Evolutionary conservation across 2,329 filamentous ascomycete genomes (phyloP), one percentile per base, ranked within the genome.

Genomic region (Colletotrichum camelliae): DNA sequence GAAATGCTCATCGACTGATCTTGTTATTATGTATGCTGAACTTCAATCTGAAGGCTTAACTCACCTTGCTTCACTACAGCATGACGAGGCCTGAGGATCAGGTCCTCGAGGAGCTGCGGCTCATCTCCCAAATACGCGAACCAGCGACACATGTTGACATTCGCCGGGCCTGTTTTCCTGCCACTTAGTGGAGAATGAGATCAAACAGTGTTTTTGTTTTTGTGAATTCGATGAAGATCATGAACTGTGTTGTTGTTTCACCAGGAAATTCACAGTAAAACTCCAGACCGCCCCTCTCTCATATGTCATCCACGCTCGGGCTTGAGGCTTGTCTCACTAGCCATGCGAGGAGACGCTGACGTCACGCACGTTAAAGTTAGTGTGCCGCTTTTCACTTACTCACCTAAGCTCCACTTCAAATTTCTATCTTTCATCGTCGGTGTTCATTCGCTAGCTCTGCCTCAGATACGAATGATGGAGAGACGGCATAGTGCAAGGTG

Each of bases 31-130:
- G 10, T 13, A 13, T 7, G 7, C 39, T 9, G 5, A 13, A 33
- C n/a, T 12, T 1, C 31, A 33, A 2, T 10, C 12, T 5, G 15
- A 4, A 9, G 4, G 18, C 7, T 9, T 1, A 7, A 3, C 73
- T 67, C 57, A 75, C 73, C 65, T 48, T 75, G 70, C 58, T 75
- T 74, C 15, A 75, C 73, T 13, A 75, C 73, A 21, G 69, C 52
- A 21, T 75, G 73, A 6, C 64, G 73, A 15, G 73, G 73, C 13
- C 70, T 57, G 24, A 75, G 58, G 31, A 75, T 33, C 7, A 75
- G 33, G 2, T 75, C 73, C 43, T 75, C 70, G 3, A 75, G 70
- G 24, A 75, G 73, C 31, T 74, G 73, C 4, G 70, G 55, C 57
- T 75, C 73, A n/a, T 75, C 37, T 33, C 73, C 70, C 18, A 75